Conservation (phyloP, 306 rosid genomes). For the Pachyrhizus erosus region DNA sequence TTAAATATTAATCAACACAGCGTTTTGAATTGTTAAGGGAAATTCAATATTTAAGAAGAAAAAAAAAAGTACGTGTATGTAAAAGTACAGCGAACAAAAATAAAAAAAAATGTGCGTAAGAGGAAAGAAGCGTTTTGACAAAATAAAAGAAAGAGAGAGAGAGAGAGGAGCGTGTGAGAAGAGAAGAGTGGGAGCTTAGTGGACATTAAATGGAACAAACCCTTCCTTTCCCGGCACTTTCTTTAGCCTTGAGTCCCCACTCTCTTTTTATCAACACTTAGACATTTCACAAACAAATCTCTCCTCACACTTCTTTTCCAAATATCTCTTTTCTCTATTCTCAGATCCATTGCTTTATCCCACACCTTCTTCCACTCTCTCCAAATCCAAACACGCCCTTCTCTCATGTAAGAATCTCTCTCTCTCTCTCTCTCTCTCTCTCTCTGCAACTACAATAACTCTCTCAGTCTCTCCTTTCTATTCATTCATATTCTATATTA, state of each 20-base stretch:
- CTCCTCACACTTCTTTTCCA: background rate
- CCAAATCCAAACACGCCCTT: too few relatives aligned
- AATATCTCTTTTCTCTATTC: conserved; percentile 10
- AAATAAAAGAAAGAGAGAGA: background rate
- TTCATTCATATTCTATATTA: background rate
- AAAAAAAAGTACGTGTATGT: too few relatives aligned
- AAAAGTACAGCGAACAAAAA: background rate
- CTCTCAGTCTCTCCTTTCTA: background rate
- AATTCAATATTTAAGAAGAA: background rate
- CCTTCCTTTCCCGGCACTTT: conserved; percentile 25
- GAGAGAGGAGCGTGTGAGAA: background rate
- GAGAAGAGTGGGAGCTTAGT: conserved; percentile 20
- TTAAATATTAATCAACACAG: background rate
- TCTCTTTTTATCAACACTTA: background rate
- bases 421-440: too few relatives aligned
- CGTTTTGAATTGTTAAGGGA: background rate
- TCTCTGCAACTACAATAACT: too few relatives aligned
- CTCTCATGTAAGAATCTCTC: conserved; percentile 38
- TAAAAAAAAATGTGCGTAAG: background rate
- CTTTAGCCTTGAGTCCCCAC: conserved; percentile 33
- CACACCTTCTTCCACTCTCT: background rate
- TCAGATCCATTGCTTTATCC: conserved; percentile 42
- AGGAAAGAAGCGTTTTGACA: too few relatives aligned
- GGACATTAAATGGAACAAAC: conserved; percentile 38
- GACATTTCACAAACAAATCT: background rate